Base-by-base conservation (phyloP, 495 filamentous ascomycete genomes). In the Lophiostoma macrostomum region DNA sequence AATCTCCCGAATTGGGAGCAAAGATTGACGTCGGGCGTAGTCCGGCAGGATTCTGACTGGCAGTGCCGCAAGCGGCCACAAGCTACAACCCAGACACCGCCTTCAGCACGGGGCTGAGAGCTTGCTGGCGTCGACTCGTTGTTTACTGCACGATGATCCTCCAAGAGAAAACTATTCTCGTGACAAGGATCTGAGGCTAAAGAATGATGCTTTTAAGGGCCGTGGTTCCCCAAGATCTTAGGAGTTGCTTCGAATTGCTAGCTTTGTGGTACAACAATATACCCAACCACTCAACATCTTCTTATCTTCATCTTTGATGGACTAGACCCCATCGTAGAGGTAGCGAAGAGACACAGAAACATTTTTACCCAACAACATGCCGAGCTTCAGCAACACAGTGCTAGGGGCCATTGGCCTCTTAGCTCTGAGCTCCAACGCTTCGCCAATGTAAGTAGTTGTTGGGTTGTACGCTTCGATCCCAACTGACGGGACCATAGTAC, bases 71-170 rank as follows among this genome's bases (percentile, higher is more conserved):
- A n/a, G n/a, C n/a, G n/a, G n/a, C n/a, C n/a, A 13, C 16, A 20
- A 39, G 46, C 37, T 38, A 28, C 45, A 57, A 29, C 53, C 36
- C 30, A 13, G 53, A 50, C 28, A 56, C 44, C 44, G 28, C 19
- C 18, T 25, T 37, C 22, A 16, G 12, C 13, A 29, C 31, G 16
- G 43, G 53, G 43, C 23, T n/a, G 14, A 19, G 19, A n/a, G 14
- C 28, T 27, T 44, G 40, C 16, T 46, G 39, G 24, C 52, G 20
- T 5, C 4, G n/a, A 27, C 19, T 37, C 13, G 18, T 10, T 50
- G 54, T 56, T 56, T 48, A 49, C 53, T 34, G 14, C 13, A 18
- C 20, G 53, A 24, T 43, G 45, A 57, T 57, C 53, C 13, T 23
- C 16, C 11, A 19, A 34, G 29, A 40, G 18, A 48, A 35, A 7